phyloP scores from a whole-genome alignment of 805 yeast genomes.

The Saccharomycopsis sp. region DNA sequence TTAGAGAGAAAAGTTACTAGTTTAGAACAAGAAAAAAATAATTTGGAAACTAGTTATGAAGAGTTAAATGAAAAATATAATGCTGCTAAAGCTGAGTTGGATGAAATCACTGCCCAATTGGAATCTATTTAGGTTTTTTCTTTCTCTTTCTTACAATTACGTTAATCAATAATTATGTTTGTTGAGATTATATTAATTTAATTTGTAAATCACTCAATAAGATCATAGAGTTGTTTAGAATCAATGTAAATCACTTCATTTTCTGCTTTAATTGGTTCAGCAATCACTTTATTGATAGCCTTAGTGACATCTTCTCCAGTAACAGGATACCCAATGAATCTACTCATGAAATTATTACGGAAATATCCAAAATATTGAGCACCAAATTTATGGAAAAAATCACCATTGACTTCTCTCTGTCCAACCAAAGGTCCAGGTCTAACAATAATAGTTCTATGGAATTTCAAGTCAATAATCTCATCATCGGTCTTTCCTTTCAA shows the following conservation, averaged over 20 bases:
- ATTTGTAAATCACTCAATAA: too few relatives aligned
- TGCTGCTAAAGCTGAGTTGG: conserved; percentile 86
- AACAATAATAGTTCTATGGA: conserved; percentile 63
- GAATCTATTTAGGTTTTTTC: conserved; percentile 33
- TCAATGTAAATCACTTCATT: conserved; percentile 22
- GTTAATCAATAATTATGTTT: too few relatives aligned
- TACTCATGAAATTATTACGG: conserved; percentile 9
- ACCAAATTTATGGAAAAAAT: conserved; percentile 25
- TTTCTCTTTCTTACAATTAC: too few relatives aligned
- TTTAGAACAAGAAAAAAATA: conserved; percentile 85
- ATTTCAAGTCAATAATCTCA: conserved; percentile 48
- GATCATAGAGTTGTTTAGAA: too few relatives aligned
- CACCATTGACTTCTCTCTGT: conserved; percentile 33
- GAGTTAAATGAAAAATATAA: conserved; percentile 74
- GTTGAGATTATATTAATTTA: too few relatives aligned
- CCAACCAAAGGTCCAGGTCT: conserved; percentile 74
- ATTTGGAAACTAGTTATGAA: conserved; percentile 83
- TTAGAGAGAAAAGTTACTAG: conserved; percentile 85
- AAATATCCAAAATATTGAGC: conserved; percentile 21
- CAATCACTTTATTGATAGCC: conserved; percentile 28
- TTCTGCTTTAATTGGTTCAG: conserved; percentile 19
- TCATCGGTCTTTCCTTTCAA: conserved; percentile 73
- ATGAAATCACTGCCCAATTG: conserved; percentile 92
- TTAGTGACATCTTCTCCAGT: conserved; percentile 56
- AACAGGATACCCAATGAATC: conserved; percentile 33